phyloP scores from a whole-genome alignment of 2,329 filamentous ascomycete species.

The Aspergillus udagawae region DNA sequence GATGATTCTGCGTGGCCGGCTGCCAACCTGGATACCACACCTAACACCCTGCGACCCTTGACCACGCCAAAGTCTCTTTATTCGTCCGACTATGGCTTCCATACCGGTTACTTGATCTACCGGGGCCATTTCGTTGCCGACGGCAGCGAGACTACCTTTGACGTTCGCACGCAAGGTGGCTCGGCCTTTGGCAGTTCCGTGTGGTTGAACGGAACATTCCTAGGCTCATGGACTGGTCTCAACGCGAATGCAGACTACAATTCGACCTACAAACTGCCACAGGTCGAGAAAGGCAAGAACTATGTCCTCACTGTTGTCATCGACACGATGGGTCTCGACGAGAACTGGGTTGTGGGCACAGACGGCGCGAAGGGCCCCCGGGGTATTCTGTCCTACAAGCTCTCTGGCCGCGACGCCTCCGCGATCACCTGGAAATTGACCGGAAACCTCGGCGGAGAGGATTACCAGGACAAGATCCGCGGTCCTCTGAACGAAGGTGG shows the following conservation, averaged over 20 bases:
- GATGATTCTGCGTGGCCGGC: slow-evolving; percentile 65
- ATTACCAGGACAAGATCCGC: slow-evolving; percentile 49
- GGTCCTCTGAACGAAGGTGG: slow-evolving; percentile 58
- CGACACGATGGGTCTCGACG: slow-evolving; percentile 69
- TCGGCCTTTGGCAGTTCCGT: slow-evolving; percentile 62
- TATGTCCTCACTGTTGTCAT: slow-evolving; percentile 67
- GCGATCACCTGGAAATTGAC: slow-evolving; percentile 54
- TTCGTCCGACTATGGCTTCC: slow-evolving; percentile 68
- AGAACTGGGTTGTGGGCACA: slow-evolving; percentile 58
- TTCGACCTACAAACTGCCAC: slow-evolving; percentile 54
- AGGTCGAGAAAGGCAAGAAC: slow-evolving; percentile 46
- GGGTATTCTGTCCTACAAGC: slow-evolving; percentile 48
- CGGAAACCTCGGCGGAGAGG: slow-evolving; percentile 55
- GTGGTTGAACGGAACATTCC: slow-evolving; percentile 61
- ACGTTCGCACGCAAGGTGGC: slow-evolving; percentile 61
- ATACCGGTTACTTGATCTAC: slow-evolving; percentile 65
- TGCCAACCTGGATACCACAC: slow-evolving; percentile 56
- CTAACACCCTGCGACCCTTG: slow-evolving; percentile 56
- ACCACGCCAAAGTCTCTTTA: slow-evolving; percentile 66
- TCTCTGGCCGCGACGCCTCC: slow-evolving; percentile 35
- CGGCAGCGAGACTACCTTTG: slow-evolving; percentile 57
- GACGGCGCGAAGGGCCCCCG: slow-evolving; percentile 58
- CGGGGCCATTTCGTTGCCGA: slow-evolving; percentile 65
- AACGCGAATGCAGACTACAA: slow-evolving; percentile 49
- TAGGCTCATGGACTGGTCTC: slow-evolving; percentile 62